Base-by-base conservation (phyloP, 2,329 filamentous ascomycete genomes). In the Penicillium nordicum region DNA sequence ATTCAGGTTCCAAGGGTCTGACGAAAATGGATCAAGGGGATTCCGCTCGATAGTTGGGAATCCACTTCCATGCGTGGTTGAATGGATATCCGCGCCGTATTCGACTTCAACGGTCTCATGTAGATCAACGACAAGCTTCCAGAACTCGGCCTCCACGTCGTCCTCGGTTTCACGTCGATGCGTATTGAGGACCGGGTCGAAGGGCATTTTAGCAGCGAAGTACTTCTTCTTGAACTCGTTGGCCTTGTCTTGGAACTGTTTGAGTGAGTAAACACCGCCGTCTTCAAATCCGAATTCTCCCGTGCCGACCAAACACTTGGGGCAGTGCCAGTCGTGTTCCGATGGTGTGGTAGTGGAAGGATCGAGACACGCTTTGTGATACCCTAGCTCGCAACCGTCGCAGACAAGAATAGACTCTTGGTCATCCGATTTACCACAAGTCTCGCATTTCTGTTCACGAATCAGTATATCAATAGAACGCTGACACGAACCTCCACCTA, bases 201-300 rank as follows among this genome's bases (percentile, higher is more conserved):
- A 92, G 0, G 89, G 89, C 87, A 92, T 90, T 74, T 92, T 94
- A 67, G 88, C 88, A 59, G 91, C 87, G 68, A 99, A 99, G 69
- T 99, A 96, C 25, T 85, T 86, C 66, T 95, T 89, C 74, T 97
- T 97, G 80, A 99, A 99, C 65, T 90, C 89, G 64, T 90, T 90
- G 6, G 94, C 94, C 72, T 93, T 96, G 70, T 97, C 90, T 72
- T 99, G 94, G 71, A 99, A 99, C 67, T 96, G 90, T 67, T 89
- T 92, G 27, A 99, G 80, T 0, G 94, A 99, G 74, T 99, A 99
- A 23, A 97, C 83, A 4, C 92, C 92, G 25, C 94, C 94, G 73
- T 99, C 94, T 70, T 97, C 93, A 60, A 99, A 99, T 0, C 94
- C 94, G 67, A 96, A 99, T 63, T 97, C 92, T 38, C 93, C 92